Evolutionary conservation across 805 yeast genomes (phyloP).

Genomic region (Zygoascus biomembranicola): DNA sequence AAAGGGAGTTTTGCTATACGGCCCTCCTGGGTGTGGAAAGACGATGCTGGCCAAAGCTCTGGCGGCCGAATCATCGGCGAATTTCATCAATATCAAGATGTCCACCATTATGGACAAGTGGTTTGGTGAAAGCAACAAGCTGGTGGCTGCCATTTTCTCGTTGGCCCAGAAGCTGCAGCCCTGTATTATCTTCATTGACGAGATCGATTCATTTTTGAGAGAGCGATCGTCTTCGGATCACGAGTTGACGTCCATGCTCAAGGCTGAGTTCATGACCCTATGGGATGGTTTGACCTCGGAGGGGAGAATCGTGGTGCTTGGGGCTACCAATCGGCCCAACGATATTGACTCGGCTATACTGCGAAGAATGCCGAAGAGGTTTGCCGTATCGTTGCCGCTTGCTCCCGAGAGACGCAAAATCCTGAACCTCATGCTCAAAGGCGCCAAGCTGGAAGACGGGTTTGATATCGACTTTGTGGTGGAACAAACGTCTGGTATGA

Average conservation of each 20-base stretch:
- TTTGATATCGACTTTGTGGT: constrained; percentile 60
- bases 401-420: constrained; percentile 61
- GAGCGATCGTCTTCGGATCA: constrained; percentile 81
- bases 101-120: constrained; percentile 93
- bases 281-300: constrained; percentile 86
- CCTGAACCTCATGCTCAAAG: constrained; percentile 57
- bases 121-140: constrained; percentile 94
- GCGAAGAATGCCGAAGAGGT: constrained; percentile 87
- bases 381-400: constrained; percentile 68
- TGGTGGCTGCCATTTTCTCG: constrained; percentile 87
- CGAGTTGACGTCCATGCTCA: constrained; percentile 89
- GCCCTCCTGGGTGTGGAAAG: constrained; percentile 89
- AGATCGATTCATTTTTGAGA: constrained; percentile 87
- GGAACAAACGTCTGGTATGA: constrained; percentile 56
- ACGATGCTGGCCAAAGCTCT: constrained; percentile 93
- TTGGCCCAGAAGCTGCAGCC: constrained; percentile 87
- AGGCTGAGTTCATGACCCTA: constrained; percentile 94
- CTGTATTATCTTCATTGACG: constrained; percentile 91
- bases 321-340: constrained; percentile 88
- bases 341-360: constrained; percentile 91
- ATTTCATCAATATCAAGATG: constrained; percentile 84
- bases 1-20: constrained; percentile 84
- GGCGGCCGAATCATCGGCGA: constrained; percentile 87
- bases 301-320: constrained; percentile 82
- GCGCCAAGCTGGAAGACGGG: constrained; percentile 49